Evolutionary conservation across 306 rosid genomes (phyloP), one percentile per base, ranked within the genome.

Genomic region (Pterocarpus santalinus): DNA sequence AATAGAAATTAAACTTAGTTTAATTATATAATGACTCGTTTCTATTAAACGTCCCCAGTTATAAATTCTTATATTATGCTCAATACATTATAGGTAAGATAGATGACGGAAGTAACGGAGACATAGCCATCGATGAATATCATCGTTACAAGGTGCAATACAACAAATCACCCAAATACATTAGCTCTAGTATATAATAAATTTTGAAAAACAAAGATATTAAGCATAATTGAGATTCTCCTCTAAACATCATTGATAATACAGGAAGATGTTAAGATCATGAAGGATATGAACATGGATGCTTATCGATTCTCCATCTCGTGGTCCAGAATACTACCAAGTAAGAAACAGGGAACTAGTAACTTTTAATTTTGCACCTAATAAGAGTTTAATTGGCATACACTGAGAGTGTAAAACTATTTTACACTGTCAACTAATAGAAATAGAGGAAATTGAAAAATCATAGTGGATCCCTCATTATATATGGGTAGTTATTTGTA

Each of bases 291-390:
- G 72, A 78, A 80, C 15, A 53, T 80, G 80, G 95, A 90, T 82
- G 93, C 93, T 10, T 90, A 85, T 41, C 84, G 95, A 68, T 85
- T 90, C 77, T 92, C 97, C 39, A 86, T 92, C 16, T 82, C 97
- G n/a, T 92, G 97, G 95, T 69, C 95, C 3, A 80, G 93, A 85
- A 13, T 90, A 43, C 52, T 90, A 13, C 91, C 95, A 71, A 86
- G 95, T 90, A 87, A 69, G 75, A 73, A 65, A 56, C 17, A 7
- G 1, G 8, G 74, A 55, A 7, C n/a, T 14, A 0, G n/a, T 4
- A 15, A 67, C 11, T 17, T 55, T 22, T 22, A 2, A n/a, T 51
- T 69, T 43, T 41, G 28, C 28, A n/a, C n/a, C n/a, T n/a, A n/a
- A n/a, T n/a, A n/a, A n/a, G n/a, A n/a, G n/a, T n/a, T n/a, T n/a